Percentiles rank a stretch among this genome's conserved stretches.
Conservation (phyloP, 768 basidiomycete species). For the Pulveroboletus sp. region DNA sequence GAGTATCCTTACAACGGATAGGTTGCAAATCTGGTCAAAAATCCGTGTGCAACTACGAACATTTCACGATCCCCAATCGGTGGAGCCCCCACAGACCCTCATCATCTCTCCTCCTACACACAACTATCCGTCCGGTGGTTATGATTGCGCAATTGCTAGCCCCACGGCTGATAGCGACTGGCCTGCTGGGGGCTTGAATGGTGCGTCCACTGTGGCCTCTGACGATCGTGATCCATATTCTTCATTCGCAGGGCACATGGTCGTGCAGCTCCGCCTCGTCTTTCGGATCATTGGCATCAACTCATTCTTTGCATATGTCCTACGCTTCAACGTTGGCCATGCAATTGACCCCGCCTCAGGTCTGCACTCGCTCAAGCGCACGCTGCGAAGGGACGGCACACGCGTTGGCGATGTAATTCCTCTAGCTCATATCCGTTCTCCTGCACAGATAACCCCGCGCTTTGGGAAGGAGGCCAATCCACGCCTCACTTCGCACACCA, state of each 20-base stretch:
- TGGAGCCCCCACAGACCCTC: neutral
- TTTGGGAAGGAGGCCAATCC: neutral
- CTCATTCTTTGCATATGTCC: neutral
- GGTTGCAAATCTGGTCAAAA: neutral
- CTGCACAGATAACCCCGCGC: no score
- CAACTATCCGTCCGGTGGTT: neutral
- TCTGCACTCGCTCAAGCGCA: neutral
- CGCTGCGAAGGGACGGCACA: neutral
- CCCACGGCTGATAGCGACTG: neutral
- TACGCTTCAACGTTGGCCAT: neutral
- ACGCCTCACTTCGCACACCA: neutral
- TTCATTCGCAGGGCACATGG: neutral
- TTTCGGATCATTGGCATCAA: neutral
- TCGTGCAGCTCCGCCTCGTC: neutral
- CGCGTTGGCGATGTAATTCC: neutral
- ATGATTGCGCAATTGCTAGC: neutral
- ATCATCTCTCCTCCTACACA: neutral
- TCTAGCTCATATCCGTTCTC: neutral
- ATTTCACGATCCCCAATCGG: neutral
- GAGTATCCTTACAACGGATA: neutral
- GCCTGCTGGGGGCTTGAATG: neutral
- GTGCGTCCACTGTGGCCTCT: neutral
- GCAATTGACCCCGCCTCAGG: neutral
- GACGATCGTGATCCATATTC: no score
- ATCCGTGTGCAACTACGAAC: neutral